Evolutionary conservation across 306 rosid species (phyloP).

Genomic region (Alnus rubra): DNA sequence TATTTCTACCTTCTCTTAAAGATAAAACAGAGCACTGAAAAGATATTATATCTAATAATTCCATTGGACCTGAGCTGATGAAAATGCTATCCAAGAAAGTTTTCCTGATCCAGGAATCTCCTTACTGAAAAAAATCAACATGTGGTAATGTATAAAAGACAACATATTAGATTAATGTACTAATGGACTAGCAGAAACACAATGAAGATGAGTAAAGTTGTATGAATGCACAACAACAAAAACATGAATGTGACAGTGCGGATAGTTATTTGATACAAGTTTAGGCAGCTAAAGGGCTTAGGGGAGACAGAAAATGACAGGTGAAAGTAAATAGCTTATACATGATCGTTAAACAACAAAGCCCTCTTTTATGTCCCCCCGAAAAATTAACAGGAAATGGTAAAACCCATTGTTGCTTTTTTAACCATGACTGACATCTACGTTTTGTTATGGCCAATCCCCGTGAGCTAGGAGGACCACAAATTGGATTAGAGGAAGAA

Average conservation of each 20-base stretch:
- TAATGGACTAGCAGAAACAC: neutral
- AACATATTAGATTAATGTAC: neutral
- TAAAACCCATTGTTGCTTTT: neutral
- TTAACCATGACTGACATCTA: neutral
- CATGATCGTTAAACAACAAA: neutral
- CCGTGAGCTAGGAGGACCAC: no score
- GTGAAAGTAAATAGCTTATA: neutral
- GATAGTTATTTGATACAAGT: neutral
- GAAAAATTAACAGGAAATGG: neutral
- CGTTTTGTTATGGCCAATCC: no score
- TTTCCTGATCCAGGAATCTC: no score
- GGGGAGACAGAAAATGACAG: neutral
- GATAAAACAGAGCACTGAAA: neutral
- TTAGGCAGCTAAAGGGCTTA: neutral
- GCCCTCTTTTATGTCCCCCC: neutral
- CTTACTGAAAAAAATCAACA: no score
- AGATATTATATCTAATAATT: no score
- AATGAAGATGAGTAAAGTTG: neutral
- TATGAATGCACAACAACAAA: neutral
- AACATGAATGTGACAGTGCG: neutral
- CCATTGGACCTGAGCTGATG: no score
- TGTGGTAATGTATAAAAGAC: no score
- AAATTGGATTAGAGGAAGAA: no score
- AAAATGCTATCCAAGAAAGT: no score
- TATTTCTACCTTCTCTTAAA: neutral